Evolutionary conservation across 2,329 filamentous ascomycete species (phyloP), one percentile per base, ranked within the genome.

Genomic region (Scopulariopsis brevicaulis): DNA sequence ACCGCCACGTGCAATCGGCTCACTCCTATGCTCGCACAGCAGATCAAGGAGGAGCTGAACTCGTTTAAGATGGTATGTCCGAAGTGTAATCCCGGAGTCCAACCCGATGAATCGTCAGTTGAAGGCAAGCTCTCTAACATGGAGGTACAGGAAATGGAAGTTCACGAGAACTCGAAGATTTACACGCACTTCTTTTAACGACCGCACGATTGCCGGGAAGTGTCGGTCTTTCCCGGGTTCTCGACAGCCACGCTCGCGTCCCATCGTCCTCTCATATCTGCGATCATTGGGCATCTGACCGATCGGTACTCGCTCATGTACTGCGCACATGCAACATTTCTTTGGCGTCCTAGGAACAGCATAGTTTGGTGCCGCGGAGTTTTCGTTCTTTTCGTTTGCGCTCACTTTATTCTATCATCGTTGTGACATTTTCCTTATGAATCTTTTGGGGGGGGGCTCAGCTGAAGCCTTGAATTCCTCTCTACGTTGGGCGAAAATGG

Each of bases 151-250:
- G 94, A 99, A 77, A 99, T 99, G 94, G 94, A 97, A 78, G 94
- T 99, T 67, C 94, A 99, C 72, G 94, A 97, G 75, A 90, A 87
- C 71, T 97, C 94, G 64, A 99, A 97, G 78, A 92, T 96, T 68
- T 96, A 99, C 79, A 99, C 94, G 66, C 94, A 99, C 81, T 99
- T 99, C 82, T 97, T 99, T 80, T 99, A 83, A 93, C 74, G 75
- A 79, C 64, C 64, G 63, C 62, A 65, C 63, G 63, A 65, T 64
- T 65, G 4, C 20, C 24, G 34, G 52, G 52, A 61, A 59, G 62
- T 24, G 22, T 20, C 46, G 6, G 20, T 24, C 3, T 50, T 50
- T 50, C 46, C 20, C n/a, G 40, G 20, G n/a, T 50, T 24, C 46
- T 24, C 10, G 22, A 22, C 22, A 14, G n/a, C n/a, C 46, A 6